phyloP scores from a whole-genome alignment of 371 early-diverging fungal genomes.

The Mucor mucedo region DNA sequence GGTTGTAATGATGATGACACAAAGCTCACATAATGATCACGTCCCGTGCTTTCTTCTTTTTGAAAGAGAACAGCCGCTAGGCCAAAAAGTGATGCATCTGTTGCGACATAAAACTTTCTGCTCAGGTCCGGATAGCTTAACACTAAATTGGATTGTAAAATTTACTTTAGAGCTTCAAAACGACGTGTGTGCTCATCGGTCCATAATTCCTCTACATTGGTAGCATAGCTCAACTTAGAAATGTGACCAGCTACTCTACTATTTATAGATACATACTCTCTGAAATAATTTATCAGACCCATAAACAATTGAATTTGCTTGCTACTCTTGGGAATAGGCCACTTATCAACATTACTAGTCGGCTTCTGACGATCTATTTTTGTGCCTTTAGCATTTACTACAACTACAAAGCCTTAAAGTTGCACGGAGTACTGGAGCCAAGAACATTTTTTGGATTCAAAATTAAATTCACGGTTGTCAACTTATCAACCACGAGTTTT shows the following conservation, averaged over 20 bases:
- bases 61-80: slow-evolving; percentile 5
- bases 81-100: slow-evolving; percentile 10
- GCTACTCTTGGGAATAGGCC: slow-evolving; percentile 14
- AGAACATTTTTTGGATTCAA: slow-evolving; percentile 27
- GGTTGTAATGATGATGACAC: slow-evolving; percentile 7
- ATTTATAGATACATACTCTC: slow-evolving; percentile 22
- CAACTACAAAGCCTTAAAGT: slow-evolving; percentile 18
- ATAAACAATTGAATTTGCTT: slow-evolving; percentile 28
- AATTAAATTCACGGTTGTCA: slow-evolving; percentile 17
- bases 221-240: slow-evolving; percentile 18
- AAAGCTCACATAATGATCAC: slow-evolving; percentile 4
- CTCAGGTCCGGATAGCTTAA: slow-evolving; percentile 4
- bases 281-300: slow-evolving; percentile 32
- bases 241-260: slow-evolving; percentile 26
- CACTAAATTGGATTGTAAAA: slow-evolving; percentile 7
- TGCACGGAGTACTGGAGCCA: neutral
- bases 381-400: slow-evolving; percentile 7
- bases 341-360: slow-evolving; percentile 12
- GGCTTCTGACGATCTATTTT: slow-evolving; percentile 18
- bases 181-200: neutral
- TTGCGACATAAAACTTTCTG: slow-evolving; percentile 2
- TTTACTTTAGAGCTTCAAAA: slow-evolving; percentile 12
- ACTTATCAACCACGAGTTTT: slow-evolving; percentile 9
- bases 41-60: neutral
- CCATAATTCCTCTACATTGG: slow-evolving; percentile 4